Conservation (phyloP, 495 filamentous ascomycete genomes). For the Trichoderma gamsii region DNA sequence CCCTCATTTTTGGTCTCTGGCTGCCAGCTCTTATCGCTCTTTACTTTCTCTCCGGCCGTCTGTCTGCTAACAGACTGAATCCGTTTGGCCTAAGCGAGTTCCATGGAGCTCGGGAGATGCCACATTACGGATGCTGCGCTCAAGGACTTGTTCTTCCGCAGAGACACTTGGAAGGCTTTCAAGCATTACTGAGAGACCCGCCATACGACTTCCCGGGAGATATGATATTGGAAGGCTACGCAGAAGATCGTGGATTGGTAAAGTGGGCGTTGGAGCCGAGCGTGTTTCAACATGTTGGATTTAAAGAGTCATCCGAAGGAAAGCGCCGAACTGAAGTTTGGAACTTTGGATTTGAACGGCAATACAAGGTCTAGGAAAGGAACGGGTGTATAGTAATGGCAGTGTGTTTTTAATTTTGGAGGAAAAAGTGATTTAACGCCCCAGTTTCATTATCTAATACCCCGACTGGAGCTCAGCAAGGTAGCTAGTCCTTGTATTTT, state of each 20-base stretch:
- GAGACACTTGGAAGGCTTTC: conserved; percentile 37
- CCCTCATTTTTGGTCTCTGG: conserved; percentile 20
- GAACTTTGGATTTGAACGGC: conserved; percentile 40
- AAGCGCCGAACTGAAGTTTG: conserved; percentile 34
- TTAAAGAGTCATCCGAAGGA: conserved; percentile 23
- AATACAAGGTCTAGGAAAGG: neutral
- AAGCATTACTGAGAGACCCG: conserved; percentile 35
- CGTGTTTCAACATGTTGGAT: conserved; percentile 48
- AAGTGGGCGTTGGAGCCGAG: conserved; percentile 47
- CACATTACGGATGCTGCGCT: conserved; percentile 44
- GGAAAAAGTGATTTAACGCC: too few relatives aligned
- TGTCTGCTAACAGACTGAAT: conserved; percentile 27
- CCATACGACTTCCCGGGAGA: conserved; percentile 35
- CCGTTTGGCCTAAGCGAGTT: conserved; percentile 22
- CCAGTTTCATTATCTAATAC: too few relatives aligned
- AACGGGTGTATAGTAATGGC: too few relatives aligned
- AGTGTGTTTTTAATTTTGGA: too few relatives aligned
- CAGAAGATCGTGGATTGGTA: conserved; percentile 28
- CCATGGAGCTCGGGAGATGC: conserved; percentile 42
- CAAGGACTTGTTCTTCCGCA: conserved; percentile 32
- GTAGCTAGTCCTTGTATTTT: too few relatives aligned
- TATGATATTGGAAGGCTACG: conserved; percentile 43
- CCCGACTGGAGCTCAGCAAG: too few relatives aligned
- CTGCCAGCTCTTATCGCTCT: conserved; percentile 31
- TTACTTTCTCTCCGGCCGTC: conserved; percentile 35